A percentile compares a stretch with the other conserved stretches of the same genome.
These are phyloP conservation scores for Leccinum aurantiacum DNA, from an alignment of 768 basidiomycete species.

Conservation along the genomic window DNA sequence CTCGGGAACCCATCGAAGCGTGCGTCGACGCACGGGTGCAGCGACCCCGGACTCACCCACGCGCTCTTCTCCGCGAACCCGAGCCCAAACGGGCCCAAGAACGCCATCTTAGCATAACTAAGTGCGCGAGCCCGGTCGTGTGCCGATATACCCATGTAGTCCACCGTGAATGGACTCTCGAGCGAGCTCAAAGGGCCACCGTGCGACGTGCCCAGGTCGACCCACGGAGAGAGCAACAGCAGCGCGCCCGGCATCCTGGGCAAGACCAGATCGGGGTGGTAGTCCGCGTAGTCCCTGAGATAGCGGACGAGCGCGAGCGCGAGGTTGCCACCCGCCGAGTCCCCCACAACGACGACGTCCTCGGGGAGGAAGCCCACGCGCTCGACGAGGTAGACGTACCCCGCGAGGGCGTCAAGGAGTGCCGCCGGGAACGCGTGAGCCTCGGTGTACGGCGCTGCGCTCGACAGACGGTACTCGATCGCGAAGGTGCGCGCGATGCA, in stretches of 20 bases:
- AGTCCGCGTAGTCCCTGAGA: conserved; percentile 24
- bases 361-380: conserved; percentile 39
- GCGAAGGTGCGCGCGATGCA: conserved; percentile 33
- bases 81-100: conserved; percentile 49
- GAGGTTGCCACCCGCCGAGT: conserved; percentile 57
- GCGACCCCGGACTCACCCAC: conserved; percentile 63
- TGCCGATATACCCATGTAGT: conserved; percentile 28
- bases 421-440: conserved; percentile 53
- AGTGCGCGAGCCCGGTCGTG: not conserved
- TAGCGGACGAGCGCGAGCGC: conserved; percentile 41
- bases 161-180: conserved; percentile 24
- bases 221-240: conserved; percentile 38
- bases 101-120: conserved; percentile 30
- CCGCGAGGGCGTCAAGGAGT: conserved; percentile 51
- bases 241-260: conserved; percentile 30
- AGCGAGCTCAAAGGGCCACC: conserved; percentile 38
- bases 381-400: conserved; percentile 50
- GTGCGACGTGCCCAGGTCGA: conserved; percentile 22
- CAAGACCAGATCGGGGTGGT: conserved; percentile 16
- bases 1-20: conserved; percentile 57
- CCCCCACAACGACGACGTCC: conserved; percentile 49
- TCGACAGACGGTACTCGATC: conserved; percentile 50
- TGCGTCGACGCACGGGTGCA: conserved; percentile 37
- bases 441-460: conserved; percentile 25
- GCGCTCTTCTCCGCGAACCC: conserved; percentile 46